These are phyloP conservation scores for Calocybe cyanea DNA, from an alignment of 768 basidiomycete species.

Conservation along the genomic window DNA sequence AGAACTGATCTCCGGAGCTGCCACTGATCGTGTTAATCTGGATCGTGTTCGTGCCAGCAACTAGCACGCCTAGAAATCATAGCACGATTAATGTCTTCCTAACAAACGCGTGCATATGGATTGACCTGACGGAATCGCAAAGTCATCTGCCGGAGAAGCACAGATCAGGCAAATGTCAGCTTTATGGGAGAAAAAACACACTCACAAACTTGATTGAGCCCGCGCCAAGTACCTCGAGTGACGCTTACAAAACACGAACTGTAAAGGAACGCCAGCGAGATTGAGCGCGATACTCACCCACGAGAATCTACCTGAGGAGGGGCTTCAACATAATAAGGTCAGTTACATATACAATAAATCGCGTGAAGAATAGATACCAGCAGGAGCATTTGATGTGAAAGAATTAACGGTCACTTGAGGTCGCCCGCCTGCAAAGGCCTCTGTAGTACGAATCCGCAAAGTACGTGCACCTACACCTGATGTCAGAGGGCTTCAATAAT, in stretches of 20 bases:
- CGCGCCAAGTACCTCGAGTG: slow-evolving; percentile 50
- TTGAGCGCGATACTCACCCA: slow-evolving; percentile 26
- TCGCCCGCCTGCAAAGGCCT: slow-evolving; percentile 44
- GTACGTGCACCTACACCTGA: slow-evolving; percentile 36
- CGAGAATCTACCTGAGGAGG: slow-evolving; percentile 38
- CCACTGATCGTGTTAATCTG: slow-evolving; percentile 41
- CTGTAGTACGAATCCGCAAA: slow-evolving; percentile 41
- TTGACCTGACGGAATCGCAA: slow-evolving; percentile 36
- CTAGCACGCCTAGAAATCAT: slow-evolving; percentile 24
- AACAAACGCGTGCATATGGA: neutral
- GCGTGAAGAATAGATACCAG: slow-evolving; percentile 19
- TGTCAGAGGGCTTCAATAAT: neutral
- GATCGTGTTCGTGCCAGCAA: slow-evolving; percentile 40
- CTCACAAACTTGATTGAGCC: slow-evolving; percentile 41
- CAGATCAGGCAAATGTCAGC: neutral
- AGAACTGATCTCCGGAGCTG: slow-evolving; percentile 38
- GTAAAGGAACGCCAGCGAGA: neutral
- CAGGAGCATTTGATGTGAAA: slow-evolving; percentile 38
- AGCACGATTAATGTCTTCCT: neutral
- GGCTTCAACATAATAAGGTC: slow-evolving; percentile 19
- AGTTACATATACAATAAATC: neutral
- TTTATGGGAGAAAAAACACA: slow-evolving; percentile 2
- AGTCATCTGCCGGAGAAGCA: slow-evolving; percentile 28
- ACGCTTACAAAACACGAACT: slow-evolving; percentile 22
- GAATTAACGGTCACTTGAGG: slow-evolving; percentile 42